Percentiles rank a stretch among this genome's conserved stretches.
Conservation (phyloP, 805 yeast genomes). For the Nakazawaea sp. region DNA sequence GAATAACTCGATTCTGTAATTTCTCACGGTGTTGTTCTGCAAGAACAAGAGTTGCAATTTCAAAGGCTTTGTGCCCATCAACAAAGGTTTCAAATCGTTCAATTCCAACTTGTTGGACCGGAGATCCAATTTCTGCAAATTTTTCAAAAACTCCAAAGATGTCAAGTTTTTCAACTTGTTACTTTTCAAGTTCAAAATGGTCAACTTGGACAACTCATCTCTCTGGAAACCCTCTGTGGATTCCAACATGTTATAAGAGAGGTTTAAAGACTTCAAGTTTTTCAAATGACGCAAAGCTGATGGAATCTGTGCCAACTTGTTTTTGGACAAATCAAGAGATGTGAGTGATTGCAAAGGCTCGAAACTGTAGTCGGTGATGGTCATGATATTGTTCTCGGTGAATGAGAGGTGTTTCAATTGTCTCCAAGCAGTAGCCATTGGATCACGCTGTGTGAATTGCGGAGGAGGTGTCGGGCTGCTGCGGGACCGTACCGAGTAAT, state of each 20-base stretch:
- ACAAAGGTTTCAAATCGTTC: slow-evolving; percentile 32
- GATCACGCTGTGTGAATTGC: not conserved
- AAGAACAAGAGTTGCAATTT: slow-evolving; percentile 24
- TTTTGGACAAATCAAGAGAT: slow-evolving; percentile 49
- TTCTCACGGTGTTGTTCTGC: slow-evolving; percentile 20
- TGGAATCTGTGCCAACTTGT: slow-evolving; percentile 43
- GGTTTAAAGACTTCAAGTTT: slow-evolving; percentile 43
- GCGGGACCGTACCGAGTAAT: slow-evolving; percentile 1
- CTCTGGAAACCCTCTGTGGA: slow-evolving; percentile 24
- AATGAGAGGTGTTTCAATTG: slow-evolving; percentile 32
- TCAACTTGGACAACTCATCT: slow-evolving; percentile 32
- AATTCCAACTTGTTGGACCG: slow-evolving; percentile 38
- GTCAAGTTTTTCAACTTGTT: slow-evolving; percentile 35
- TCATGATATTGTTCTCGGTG: slow-evolving; percentile 29
- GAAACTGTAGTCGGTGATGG: slow-evolving; percentile 23
- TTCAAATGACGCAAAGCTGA: slow-evolving; percentile 42
- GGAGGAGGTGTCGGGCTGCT: slow-evolving; percentile 7
- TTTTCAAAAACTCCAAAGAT: slow-evolving; percentile 35
- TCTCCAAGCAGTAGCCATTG: slow-evolving; percentile 24
- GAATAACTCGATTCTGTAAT: slow-evolving; percentile 47
- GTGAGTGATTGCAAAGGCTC: slow-evolving; percentile 24
- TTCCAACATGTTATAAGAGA: slow-evolving; percentile 40
- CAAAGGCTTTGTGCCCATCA: slow-evolving; percentile 17
- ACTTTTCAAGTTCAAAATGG: slow-evolving; percentile 44
- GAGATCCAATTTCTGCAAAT: slow-evolving; percentile 45